These are phyloP conservation scores for Lactarius vividus DNA, from an alignment of 768 basidiomycete genomes.

Conservation along the genomic window DNA sequence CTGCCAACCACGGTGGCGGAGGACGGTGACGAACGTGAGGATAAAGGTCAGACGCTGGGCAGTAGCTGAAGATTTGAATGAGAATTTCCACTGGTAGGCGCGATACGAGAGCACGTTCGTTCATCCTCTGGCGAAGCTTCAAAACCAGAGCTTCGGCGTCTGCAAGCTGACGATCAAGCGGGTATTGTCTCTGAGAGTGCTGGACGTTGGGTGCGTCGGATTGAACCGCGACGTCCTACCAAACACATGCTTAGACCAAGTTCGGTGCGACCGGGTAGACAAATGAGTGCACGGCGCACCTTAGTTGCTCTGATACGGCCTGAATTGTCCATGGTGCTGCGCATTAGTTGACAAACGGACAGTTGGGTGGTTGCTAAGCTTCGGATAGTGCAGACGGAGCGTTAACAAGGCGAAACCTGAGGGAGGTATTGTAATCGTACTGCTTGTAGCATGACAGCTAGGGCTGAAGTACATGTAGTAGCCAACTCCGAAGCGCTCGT, in stretches of 20 bases:
- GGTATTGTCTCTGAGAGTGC: constrained; percentile 1
- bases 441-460: constrained; percentile 1
- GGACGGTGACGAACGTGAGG: constrained; percentile 20
- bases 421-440: not conserved
- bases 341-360: not conserved
- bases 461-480: not conserved
- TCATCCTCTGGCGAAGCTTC: constrained; percentile 20
- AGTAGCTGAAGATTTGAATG: constrained; percentile 22
- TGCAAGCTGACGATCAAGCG: constrained; percentile 15
- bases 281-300: constrained; percentile 6
- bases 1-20: constrained; percentile 21
- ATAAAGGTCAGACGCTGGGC: constrained; percentile 14
- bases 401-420: not conserved
- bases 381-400: not conserved
- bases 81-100: constrained; percentile 25
- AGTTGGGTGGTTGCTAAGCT: not conserved
- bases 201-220: not conserved
- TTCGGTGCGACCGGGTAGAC: not conserved
- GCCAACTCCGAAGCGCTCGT: not conserved
- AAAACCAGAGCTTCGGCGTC: constrained; percentile 15
- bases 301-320: not conserved
- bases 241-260: not conserved
- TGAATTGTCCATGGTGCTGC: not conserved
- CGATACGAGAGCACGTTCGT: constrained; percentile 21
- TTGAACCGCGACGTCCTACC: constrained; percentile 22